Evolutionary conservation across 495 filamentous ascomycete genomes (phyloP), one percentile per base, ranked within the genome.

Genomic region (Entonaema liquescens): DNA sequence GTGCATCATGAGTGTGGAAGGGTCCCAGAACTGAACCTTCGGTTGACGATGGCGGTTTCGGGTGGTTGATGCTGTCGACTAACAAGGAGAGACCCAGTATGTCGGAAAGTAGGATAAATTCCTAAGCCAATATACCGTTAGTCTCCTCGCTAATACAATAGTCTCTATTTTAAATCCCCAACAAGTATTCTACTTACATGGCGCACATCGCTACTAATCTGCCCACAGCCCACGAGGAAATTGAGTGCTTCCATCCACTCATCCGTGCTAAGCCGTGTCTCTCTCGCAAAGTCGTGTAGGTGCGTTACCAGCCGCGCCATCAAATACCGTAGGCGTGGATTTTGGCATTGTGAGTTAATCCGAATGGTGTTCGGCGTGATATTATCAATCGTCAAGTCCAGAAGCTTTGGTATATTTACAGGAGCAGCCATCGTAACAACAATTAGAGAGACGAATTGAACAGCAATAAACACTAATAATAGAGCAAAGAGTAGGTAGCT

Each of bases 101-200:
- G 82, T 98, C 94, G 59, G 92, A 95, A 71, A 97, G 92, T 59
- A 97, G 91, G 80, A 97, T 97, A 84, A 93, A 97, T 85, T 98
- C 94, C 88, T 95, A 55, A n/a, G 17, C 25, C 0, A 3, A 17
- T 2, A 8, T 19, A 11, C 21, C 31, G 59, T 72, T 19, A 67
- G 69, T 26, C 6, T 26, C 29, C 12, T 3, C 23, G 8, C 21
- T 40, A 15, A 7, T n/a, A n/a, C n/a, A n/a, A n/a, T 4, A 36
- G 17, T 15, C 31, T 40, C 55, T 40, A 23, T 19, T 19, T 19
- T 17, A 40, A 40, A 17, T 2, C n/a, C 31, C n/a, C n/a, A n/a
- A n/a, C n/a, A n/a, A n/a, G n/a, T n/a, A n/a, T n/a, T n/a, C n/a
- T n/a, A 25, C 82, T 33, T 79, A 88, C 87, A 78, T 91, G 89